These are phyloP conservation scores for Fusarium concolor DNA, from an alignment of 2,329 filamentous ascomycete species.

Conservation along the genomic window DNA sequence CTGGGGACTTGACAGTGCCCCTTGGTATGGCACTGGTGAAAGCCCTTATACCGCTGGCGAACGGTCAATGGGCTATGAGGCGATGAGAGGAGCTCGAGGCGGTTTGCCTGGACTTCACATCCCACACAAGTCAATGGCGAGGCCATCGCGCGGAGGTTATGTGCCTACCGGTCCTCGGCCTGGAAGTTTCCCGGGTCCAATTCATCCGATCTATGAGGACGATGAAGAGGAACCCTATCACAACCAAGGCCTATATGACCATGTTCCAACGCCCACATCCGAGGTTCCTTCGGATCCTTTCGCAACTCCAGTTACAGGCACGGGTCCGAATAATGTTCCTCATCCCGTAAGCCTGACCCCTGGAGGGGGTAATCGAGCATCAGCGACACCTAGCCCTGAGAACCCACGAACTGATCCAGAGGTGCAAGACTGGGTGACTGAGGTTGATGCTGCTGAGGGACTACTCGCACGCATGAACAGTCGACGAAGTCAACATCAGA, in stretches of 20 bases:
- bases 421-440: slow-evolving; percentile 68
- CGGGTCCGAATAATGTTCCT: slow-evolving; percentile 22
- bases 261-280: slow-evolving; percentile 51
- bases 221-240: slow-evolving; percentile 62
- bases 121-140: slow-evolving; percentile 51
- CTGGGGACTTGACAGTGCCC: slow-evolving; percentile 42
- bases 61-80: slow-evolving; percentile 63
- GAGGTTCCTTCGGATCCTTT: slow-evolving; percentile 62
- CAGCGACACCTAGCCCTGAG: slow-evolving; percentile 58
- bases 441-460: slow-evolving; percentile 66
- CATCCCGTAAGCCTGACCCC: slow-evolving; percentile 45
- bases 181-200: slow-evolving; percentile 55
- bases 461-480: slow-evolving; percentile 60
- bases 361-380: slow-evolving; percentile 46
- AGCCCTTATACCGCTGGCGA: slow-evolving; percentile 57
- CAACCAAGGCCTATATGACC: slow-evolving; percentile 42
- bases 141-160: slow-evolving; percentile 49
- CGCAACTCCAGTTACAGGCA: slow-evolving; percentile 55
- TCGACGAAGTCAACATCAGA: slow-evolving; percentile 33
- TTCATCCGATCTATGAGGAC: slow-evolving; percentile 70
- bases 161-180: slow-evolving; percentile 48
- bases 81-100: slow-evolving; percentile 54
- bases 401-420: slow-evolving; percentile 59
- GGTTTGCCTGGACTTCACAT: slow-evolving; percentile 45
- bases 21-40: slow-evolving; percentile 60